Conservation (phyloP, 2,329 filamentous ascomycete species). For the Aspergillus bombycis region DNA sequence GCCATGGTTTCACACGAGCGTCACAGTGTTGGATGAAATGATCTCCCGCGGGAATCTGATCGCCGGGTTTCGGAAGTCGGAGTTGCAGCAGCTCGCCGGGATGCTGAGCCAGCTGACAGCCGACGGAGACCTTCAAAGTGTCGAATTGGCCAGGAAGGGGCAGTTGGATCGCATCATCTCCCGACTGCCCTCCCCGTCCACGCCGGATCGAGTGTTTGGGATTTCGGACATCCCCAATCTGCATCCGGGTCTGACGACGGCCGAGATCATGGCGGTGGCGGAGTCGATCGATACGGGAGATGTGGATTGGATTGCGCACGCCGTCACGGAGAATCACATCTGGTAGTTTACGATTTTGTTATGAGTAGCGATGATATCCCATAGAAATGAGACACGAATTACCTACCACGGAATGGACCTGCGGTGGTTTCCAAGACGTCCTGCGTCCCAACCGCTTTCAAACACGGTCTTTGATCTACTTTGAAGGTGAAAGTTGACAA, state of each 20-base stretch:
- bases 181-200: constrained; percentile 6
- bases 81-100: constrained; percentile 47
- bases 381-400: background rate
- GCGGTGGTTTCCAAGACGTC: too few relatives aligned
- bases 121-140: constrained; percentile 5
- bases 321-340: constrained; percentile 50
- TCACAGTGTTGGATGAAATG: constrained; percentile 53
- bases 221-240: constrained; percentile 19
- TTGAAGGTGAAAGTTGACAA: too few relatives aligned
- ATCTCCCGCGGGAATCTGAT: constrained; percentile 50
- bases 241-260: constrained; percentile 47
- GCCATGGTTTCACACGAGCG: constrained; percentile 47
- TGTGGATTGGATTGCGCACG: constrained; percentile 53
- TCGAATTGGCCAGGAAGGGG: background rate
- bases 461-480: too few relatives aligned
- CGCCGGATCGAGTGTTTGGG: constrained; percentile 6
- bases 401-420: background rate
- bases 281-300: constrained; percentile 52
- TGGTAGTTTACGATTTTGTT: constrained; percentile 33
- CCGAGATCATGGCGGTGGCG: constrained; percentile 53
- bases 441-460: too few relatives aligned
- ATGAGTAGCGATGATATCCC: background rate
- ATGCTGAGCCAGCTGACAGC: constrained; percentile 34
- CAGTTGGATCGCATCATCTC: background rate
- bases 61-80: constrained; percentile 48